Conservation (phyloP, 2,329 filamentous ascomycete species). For the Fusarium illudens region DNA sequence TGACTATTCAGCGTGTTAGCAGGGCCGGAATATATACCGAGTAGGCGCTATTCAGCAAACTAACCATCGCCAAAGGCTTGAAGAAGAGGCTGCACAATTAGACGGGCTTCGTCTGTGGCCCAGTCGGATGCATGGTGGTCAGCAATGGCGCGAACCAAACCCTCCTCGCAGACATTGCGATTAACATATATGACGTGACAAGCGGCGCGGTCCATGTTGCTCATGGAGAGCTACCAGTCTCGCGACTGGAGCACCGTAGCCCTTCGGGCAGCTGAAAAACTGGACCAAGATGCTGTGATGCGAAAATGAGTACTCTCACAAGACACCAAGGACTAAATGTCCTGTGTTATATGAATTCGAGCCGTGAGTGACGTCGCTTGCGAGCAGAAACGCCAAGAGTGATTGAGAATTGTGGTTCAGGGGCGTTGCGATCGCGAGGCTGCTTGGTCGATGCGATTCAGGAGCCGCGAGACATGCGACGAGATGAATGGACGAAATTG, state of each 20-base stretch:
- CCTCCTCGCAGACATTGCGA: slow-evolving; percentile 59
- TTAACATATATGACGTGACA: slow-evolving; percentile 70
- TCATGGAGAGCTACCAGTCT: slow-evolving; percentile 66
- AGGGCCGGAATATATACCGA: slow-evolving; percentile 6
- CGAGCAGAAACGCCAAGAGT: background rate
- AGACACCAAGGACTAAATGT: slow-evolving; percentile 26
- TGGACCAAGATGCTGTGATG: slow-evolving; percentile 32
- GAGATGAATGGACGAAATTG: background rate
- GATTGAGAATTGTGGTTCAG: slow-evolving; percentile 4
- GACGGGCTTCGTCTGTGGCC: slow-evolving; percentile 52
- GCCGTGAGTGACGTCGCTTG: background rate
- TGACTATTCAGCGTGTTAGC: slow-evolving; percentile 52
- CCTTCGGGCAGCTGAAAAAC: slow-evolving; percentile 47
- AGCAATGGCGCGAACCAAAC: slow-evolving; percentile 49
- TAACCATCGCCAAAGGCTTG: slow-evolving; percentile 64
- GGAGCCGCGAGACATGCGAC: slow-evolving; percentile 30
- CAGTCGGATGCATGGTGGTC: slow-evolving; percentile 41
- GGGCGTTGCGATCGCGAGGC: slow-evolving; percentile 20
- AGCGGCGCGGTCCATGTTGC: slow-evolving; percentile 65
- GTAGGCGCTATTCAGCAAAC: slow-evolving; percentile 21
- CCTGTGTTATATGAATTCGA: background rate
- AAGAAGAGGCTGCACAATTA: slow-evolving; percentile 60
- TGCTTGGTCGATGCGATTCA: slow-evolving; percentile 22
- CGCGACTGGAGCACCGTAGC: slow-evolving; percentile 67
- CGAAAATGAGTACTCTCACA: slow-evolving; percentile 20